Conservation (phyloP, 768 basidiomycete genomes). For the Amanita pseudoporphyria region DNA sequence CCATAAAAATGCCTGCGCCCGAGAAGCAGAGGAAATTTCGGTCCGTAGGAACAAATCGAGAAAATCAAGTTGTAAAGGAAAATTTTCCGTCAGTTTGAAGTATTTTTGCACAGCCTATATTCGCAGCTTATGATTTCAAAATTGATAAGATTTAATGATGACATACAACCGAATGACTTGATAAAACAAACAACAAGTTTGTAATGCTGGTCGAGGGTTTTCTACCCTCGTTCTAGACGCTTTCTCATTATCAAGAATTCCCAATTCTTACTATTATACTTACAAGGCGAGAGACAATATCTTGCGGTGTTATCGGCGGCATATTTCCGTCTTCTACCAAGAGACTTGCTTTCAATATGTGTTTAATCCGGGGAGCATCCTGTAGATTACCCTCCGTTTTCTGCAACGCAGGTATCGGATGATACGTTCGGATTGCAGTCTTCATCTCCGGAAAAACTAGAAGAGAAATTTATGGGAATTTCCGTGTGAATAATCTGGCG, state of each 20-base stretch:
- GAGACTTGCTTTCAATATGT: conserved; percentile 53
- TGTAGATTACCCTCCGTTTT: conserved; percentile 62
- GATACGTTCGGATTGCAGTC: conserved; percentile 67
- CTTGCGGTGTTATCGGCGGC: conserved; percentile 43
- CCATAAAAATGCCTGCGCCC: conserved; percentile 79
- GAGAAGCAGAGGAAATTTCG: conserved; percentile 62
- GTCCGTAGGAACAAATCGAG: conserved; percentile 72
- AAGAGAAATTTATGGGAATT: conserved; percentile 5
- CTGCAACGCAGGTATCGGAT: conserved; percentile 67
- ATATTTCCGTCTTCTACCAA: conserved; percentile 36
- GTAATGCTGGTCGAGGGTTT: conserved; percentile 63
- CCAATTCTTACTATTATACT: conserved; percentile 16
- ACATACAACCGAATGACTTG: conserved; percentile 46
- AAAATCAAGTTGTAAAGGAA: conserved; percentile 35
- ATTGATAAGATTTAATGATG: conserved; percentile 15
- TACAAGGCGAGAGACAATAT: conserved; percentile 47
- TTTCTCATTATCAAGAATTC: conserved; percentile 7
- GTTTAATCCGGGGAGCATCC: conserved; percentile 73
- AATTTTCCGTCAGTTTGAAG: conserved; percentile 5
- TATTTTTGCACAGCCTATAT: conserved; percentile 5
- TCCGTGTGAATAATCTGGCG: conserved; percentile 6
- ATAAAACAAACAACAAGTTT: conserved; percentile 62
- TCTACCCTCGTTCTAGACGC: conserved; percentile 30
- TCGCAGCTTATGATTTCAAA: background rate
- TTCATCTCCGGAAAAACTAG: conserved; percentile 76